Base-by-base conservation (phyloP, 768 basidiomycete species). In the Naganishia friedmannii region DNA sequence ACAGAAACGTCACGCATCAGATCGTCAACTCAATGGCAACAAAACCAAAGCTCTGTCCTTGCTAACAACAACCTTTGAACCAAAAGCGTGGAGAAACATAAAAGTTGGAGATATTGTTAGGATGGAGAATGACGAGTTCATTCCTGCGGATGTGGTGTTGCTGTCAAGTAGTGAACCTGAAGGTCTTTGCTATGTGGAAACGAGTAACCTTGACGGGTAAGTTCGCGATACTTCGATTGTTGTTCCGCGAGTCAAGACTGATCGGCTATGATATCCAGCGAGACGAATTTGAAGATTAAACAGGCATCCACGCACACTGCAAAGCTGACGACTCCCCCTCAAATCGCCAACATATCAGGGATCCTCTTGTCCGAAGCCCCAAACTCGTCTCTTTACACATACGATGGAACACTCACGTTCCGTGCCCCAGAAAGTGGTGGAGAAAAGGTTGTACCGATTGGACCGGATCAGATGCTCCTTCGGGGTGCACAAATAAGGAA, bases 261-360 rank as follows among this genome's bases (percentile, higher is more conserved):
- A 68, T 6, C 29, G 17, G 13, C 39, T 39, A 12, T 34, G n/a
- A 10, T 29, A 1, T 19, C 10, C 74, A 93, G 93, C 29, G 96
- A 98, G 83, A 99, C 96, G 4, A 98, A 98, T 77, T 86, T 99
- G 74, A 99, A 98, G 84, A 98, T 99, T 82, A 99, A 99, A 78
- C 93, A 99, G 82, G 91, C 91, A 0, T 90, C 90, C 2, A 84
- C 90, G 0, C 87, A 91, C 39, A 97, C 93, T 0, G 83, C 90
- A 0, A 76, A 85, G 6, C 85, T 97, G 53, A 92, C 89, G 6
- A 87, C 91, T 2, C 93, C 95, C 0, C 81, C 87, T 8, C 85
- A 89, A 12, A 89, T 93, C 51, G 84, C 86, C 21, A 79, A 86
- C 8, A 84, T 99, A 1, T 87, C 86, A 46, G 96, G 96, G 15